Evolutionary conservation across 805 yeast genomes (phyloP).

Genomic region (Torulaspora franciscae): DNA sequence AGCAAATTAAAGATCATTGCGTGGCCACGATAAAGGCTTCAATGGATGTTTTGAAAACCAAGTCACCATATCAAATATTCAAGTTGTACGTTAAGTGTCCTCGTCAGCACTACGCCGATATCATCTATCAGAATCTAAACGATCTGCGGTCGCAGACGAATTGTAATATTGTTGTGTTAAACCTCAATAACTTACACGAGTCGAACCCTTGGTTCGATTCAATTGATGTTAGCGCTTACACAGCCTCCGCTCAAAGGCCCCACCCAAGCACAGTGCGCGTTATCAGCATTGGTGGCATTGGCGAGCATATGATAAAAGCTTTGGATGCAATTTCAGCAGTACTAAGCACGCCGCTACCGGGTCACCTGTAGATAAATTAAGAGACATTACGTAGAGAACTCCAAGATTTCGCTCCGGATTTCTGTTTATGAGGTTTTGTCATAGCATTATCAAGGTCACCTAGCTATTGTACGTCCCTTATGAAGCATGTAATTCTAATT

Average conservation of each 20-base stretch:
- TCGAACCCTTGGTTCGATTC: constrained; percentile 31
- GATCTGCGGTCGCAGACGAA: constrained; percentile 32
- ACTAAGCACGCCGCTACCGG: background rate
- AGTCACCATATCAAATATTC: constrained; percentile 32
- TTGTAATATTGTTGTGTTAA: constrained; percentile 34
- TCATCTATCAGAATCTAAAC: constrained; percentile 27
- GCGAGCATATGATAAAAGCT: constrained; percentile 32
- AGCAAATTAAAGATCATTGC: constrained; percentile 32
- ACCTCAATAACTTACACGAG: constrained; percentile 34
- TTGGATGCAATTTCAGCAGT: constrained; percentile 20
- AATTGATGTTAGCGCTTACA: constrained; percentile 22
- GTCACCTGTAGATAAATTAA: no score
- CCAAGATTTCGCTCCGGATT: no score
- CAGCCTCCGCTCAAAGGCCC: constrained; percentile 22
- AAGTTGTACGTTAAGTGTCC: constrained; percentile 34
- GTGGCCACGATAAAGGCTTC: constrained; percentile 28
- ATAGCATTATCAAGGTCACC: background rate
- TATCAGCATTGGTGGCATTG: constrained; percentile 34
- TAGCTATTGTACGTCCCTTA: no score
- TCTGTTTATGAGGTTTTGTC: no score
- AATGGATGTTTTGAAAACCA: constrained; percentile 23
- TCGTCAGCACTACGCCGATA: constrained; percentile 28
- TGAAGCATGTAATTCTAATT: no score
- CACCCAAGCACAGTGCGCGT: constrained; percentile 34
- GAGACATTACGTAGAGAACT: no score